Evolutionary conservation across 2,329 filamentous ascomycete genomes (phyloP).

Genomic region (Epichloe typhina): DNA sequence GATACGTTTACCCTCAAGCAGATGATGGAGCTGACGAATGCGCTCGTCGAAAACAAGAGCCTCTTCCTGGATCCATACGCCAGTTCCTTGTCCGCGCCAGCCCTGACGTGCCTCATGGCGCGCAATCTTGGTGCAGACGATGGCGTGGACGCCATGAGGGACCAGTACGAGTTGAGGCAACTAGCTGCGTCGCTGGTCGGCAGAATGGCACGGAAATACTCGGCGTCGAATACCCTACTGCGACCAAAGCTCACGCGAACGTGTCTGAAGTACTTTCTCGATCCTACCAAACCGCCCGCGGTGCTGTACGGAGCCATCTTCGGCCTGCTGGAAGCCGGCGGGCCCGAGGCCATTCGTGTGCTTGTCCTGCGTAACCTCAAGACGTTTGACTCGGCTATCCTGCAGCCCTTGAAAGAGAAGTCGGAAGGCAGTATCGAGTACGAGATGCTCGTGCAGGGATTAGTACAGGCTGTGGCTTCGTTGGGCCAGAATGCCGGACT

Average conservation of each 20-base stretch:
- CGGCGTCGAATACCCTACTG: conserved; percentile 65
- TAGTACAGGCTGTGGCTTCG: conserved; percentile 38
- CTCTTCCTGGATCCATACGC: conserved; percentile 57
- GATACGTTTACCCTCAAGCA: conserved; percentile 79
- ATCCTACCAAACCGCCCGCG: conserved; percentile 67
- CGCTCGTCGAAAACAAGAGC: conserved; percentile 69
- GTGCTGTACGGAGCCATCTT: conserved; percentile 82
- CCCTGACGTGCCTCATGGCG: conserved; percentile 75
- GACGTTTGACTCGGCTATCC: conserved; percentile 37
- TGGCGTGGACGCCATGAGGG: conserved; percentile 37
- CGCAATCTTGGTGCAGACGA: conserved; percentile 58
- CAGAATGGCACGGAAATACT: conserved; percentile 69
- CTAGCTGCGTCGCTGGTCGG: conserved; percentile 72
- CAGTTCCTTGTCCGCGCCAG: conserved; percentile 61
- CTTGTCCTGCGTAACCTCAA: conserved; percentile 43
- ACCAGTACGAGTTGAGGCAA: conserved; percentile 72
- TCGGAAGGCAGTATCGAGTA: conserved; percentile 37
- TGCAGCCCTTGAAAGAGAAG: conserved; percentile 39
- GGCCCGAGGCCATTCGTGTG: conserved; percentile 42
- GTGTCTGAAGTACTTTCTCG: conserved; percentile 82
- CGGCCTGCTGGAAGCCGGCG: conserved; percentile 67
- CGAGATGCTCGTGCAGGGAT: conserved; percentile 42
- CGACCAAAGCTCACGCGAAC: conserved; percentile 84
- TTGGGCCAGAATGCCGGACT: conserved; percentile 23
- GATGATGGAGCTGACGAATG: conserved; percentile 82